phyloP scores from a whole-genome alignment of 106 monocot genomes.

The Apostasia ramifera region DNA sequence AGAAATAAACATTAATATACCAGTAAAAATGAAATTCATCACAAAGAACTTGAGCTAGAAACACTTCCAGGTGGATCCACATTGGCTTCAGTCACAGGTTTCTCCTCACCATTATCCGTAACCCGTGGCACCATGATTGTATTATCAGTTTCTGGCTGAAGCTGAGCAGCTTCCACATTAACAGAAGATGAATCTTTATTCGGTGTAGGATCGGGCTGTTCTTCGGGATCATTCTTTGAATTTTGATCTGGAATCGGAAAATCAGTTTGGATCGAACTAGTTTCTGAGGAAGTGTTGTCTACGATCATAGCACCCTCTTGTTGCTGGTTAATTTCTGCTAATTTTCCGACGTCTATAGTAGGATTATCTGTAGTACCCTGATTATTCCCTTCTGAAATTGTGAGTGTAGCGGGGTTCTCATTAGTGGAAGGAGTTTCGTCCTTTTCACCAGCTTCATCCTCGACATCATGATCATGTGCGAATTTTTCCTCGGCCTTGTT shows the following conservation, averaged over 20 bases:
- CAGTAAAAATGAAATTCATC: neutral
- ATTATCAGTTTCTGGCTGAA: neutral
- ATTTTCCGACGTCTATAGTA: neutral
- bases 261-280: slow-evolving; percentile 4
- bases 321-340: neutral
- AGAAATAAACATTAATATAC: too few relatives aligned
- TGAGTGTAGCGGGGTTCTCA: neutral
- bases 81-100: neutral
- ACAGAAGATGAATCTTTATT: neutral
- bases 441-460: neutral
- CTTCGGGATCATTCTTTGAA: neutral
- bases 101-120: slow-evolving; percentile 2
- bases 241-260: neutral
- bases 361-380: neutral
- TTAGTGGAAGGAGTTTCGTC: neutral
- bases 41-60: neutral
- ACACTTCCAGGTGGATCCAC: neutral
- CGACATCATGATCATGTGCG: neutral
- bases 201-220: neutral
- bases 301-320: neutral
- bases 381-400: neutral
- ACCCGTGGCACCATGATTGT: neutral
- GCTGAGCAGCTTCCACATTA: neutral
- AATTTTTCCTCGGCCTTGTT: slow-evolving; percentile 9
- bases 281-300: neutral